Evolutionary conservation across 2,329 filamentous ascomycete species (phyloP).

Genomic region (Fusarium sp.): DNA sequence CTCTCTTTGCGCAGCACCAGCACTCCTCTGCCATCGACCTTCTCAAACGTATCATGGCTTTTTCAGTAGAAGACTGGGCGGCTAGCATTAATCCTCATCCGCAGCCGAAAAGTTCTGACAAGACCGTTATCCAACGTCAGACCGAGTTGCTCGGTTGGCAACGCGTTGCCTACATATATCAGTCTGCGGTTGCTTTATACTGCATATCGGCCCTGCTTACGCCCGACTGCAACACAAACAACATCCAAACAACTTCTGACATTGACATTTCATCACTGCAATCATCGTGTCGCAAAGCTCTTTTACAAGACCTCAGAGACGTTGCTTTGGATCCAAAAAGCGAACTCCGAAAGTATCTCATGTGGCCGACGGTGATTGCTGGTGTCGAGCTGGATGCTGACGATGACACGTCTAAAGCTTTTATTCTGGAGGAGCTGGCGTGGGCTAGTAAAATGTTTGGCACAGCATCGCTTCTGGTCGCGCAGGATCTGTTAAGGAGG

Average conservation of each 20-base stretch:
- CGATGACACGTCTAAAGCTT: slow-evolving; percentile 18
- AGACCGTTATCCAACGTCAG: neutral
- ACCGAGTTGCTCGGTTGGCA: slow-evolving; percentile 17
- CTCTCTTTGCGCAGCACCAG: neutral
- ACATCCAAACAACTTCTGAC: neutral
- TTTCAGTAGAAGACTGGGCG: slow-evolving; percentile 34
- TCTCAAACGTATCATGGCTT: slow-evolving; percentile 29
- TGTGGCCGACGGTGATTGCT: slow-evolving; percentile 43
- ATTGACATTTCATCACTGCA: neutral
- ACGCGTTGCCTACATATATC: slow-evolving; percentile 29
- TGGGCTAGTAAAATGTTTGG: slow-evolving; percentile 35
- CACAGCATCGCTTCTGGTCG: slow-evolving; percentile 32
- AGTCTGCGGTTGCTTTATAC: slow-evolving; percentile 37
- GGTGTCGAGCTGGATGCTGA: slow-evolving; percentile 34
- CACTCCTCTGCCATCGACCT: slow-evolving; percentile 6
- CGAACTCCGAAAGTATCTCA: slow-evolving; percentile 31
- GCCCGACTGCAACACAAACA: neutral
- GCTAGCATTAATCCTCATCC: neutral
- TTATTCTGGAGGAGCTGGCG: slow-evolving; percentile 22
- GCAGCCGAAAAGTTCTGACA: neutral
- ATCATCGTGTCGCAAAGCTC: slow-evolving; percentile 1
- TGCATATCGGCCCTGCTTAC: slow-evolving; percentile 20
- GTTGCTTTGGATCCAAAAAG: neutral
- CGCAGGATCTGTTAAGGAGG: slow-evolving; percentile 22
- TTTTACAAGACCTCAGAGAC: slow-evolving; percentile 16